These are phyloP conservation scores for Myxozyma vanderwaltii DNA, from an alignment of 805 yeast species.

Conservation along the genomic window DNA sequence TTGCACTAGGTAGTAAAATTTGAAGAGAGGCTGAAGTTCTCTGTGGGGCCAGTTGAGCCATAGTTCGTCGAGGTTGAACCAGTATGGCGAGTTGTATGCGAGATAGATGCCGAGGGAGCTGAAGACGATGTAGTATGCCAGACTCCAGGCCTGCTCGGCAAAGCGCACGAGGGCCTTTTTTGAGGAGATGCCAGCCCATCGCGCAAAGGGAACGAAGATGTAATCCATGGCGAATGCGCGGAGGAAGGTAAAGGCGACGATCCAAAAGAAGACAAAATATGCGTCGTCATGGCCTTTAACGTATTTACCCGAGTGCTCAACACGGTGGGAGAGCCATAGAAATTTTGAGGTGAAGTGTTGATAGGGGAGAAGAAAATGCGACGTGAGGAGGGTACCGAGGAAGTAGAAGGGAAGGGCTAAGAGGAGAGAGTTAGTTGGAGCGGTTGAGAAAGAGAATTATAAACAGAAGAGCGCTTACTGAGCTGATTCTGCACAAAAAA, in stretches of 20 bases:
- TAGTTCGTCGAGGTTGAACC: conserved; percentile 56
- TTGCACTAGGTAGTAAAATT: conserved; percentile 70
- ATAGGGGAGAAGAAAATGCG: conserved; percentile 32
- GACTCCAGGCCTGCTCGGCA: conserved; percentile 85
- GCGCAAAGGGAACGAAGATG: conserved; percentile 60
- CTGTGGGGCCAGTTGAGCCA: conserved; percentile 78
- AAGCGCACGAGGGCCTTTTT: conserved; percentile 64
- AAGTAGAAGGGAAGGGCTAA: conserved; percentile 21
- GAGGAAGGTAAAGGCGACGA: conserved; percentile 58
- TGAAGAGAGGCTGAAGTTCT: conserved; percentile 54
- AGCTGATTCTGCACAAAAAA: conserved; percentile 24
- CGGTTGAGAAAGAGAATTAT: not conserved
- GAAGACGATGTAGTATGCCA: conserved; percentile 59
- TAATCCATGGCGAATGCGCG: conserved; percentile 64
- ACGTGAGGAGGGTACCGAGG: conserved; percentile 13
- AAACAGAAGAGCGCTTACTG: conserved; percentile 5
- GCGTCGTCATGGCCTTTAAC: conserved; percentile 33
- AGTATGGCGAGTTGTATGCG: conserved; percentile 61
- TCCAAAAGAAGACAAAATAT: conserved; percentile 52
- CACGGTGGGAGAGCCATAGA: conserved; percentile 46
- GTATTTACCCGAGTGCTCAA: conserved; percentile 25
- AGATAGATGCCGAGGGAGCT: conserved; percentile 60
- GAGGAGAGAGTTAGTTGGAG: not conserved
- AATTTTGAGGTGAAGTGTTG: conserved; percentile 40
- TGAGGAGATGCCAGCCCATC: conserved; percentile 47